Conservation (phyloP, 2,329 filamentous ascomycete genomes). For the Cercospora sojina region DNA sequence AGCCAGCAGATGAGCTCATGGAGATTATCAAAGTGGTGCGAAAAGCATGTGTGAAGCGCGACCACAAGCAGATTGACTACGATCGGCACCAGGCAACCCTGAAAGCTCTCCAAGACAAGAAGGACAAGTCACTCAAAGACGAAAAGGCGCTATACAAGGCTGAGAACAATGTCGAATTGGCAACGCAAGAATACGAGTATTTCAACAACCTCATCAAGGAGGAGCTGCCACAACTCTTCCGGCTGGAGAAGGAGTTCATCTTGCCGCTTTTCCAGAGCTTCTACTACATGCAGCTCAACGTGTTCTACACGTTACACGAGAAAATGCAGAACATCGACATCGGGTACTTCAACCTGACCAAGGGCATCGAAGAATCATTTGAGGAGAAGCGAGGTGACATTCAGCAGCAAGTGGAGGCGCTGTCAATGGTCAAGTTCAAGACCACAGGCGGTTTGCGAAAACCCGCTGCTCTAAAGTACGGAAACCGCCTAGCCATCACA, state of each 20-base stretch:
- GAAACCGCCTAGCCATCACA: conserved; percentile 38
- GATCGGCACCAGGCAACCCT: conserved; percentile 78
- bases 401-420: conserved; percentile 76
- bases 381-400: conserved; percentile 84
- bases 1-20: conserved; percentile 86
- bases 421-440: conserved; percentile 89
- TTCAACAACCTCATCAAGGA: conserved; percentile 97
- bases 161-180: conserved; percentile 84
- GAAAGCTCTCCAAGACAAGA: conserved; percentile 97
- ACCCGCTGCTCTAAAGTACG: conserved; percentile 52
- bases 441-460: conserved; percentile 68
- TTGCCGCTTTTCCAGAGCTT: conserved; percentile 96
- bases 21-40: conserved; percentile 94
- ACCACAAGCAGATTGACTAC: conserved; percentile 97
- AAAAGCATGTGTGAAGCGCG: conserved; percentile 82
- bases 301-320: conserved; percentile 97
- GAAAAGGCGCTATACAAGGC: conserved; percentile 97
- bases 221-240: conserved; percentile 88
- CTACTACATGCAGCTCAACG: conserved; percentile 99
- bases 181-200: conserved; percentile 95
- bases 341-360: conserved; percentile 90
- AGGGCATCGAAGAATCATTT: conserved; percentile 90
- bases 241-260: conserved; percentile 90
- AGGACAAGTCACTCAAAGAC: conserved; percentile 92
- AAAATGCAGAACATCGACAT: conserved; percentile 98